phyloP scores from a whole-genome alignment of 495 filamentous ascomycete genomes.

The Daldinia bambusicola region DNA sequence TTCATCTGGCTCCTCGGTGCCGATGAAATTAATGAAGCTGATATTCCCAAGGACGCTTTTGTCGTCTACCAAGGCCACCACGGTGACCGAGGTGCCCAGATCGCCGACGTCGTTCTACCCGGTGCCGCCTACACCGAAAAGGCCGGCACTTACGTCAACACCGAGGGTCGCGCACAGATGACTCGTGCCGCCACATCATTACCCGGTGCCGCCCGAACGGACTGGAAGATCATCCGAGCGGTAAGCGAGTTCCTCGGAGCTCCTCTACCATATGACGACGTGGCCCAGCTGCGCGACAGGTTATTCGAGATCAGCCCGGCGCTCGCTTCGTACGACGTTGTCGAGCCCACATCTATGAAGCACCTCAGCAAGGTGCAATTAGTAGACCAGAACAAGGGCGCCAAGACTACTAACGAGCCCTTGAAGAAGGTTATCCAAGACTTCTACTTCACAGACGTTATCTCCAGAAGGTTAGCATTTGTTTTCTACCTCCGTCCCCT shows the following conservation, averaged over 20 bases:
- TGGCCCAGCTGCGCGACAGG: conserved; percentile 84
- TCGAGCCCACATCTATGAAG: conserved; percentile 77
- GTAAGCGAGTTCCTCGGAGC: conserved; percentile 88
- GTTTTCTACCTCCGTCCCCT: not conserved
- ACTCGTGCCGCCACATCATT: conserved; percentile 85
- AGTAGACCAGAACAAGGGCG: conserved; percentile 93
- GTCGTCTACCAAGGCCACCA: conserved; percentile 98
- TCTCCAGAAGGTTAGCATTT: conserved; percentile 82
- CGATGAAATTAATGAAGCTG: conserved; percentile 81
- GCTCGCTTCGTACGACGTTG: conserved; percentile 86
- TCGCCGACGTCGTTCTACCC: conserved; percentile 93
- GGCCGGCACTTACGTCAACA: conserved; percentile 96
- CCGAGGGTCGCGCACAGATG: conserved; percentile 94
- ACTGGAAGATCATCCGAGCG: conserved; percentile 98
- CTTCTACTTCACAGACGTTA: conserved; percentile 97
- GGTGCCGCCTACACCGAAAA: conserved; percentile 98
- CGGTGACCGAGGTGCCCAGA: conserved; percentile 89
- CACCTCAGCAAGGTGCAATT: conserved; percentile 88
- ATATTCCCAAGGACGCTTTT: conserved; percentile 93
- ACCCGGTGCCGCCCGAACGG: conserved; percentile 88
- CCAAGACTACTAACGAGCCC: conserved; percentile 69
- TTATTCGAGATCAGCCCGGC: conserved; percentile 95
- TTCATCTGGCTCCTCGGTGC: conserved; percentile 97
- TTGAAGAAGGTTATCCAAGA: conserved; percentile 89
- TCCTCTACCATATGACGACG: conserved; percentile 90